Base-by-base conservation (phyloP, 2,329 filamentous ascomycete genomes). In the Chaetomium globosum region DNA sequence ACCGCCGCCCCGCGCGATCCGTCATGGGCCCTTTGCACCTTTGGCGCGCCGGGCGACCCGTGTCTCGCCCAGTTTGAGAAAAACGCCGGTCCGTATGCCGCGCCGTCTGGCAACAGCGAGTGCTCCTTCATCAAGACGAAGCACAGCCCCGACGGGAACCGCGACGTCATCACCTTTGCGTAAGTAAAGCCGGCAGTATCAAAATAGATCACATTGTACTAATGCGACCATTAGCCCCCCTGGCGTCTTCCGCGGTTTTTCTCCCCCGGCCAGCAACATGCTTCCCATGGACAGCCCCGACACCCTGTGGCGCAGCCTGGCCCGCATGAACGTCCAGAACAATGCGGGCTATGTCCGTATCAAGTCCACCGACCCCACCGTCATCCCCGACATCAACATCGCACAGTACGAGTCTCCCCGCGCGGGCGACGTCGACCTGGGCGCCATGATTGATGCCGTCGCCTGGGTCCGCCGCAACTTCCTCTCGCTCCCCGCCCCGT, bases 361-460 rank as follows among this genome's bases (percentile, higher is more conserved):
- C 1, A 79, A 77, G n/a, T 88, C 86, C 0, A 77, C 81, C 0
- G 81, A 89, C 70, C 87, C 88, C 0, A 81, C 82, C 1, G 87
- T 89, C 55, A 80, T 82, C 16, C 88, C 88, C 0, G 74, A 82
- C n/a, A 87, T 88, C 71, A 80, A 82, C 71, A 86, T 87, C 77
- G 83, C 83, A 70, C 84, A 65, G 48, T 71, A 66, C 63, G 63
- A 67, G 79, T 79, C 4, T 4, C 48, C 82, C 16, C 48, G 13
- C 1, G 61, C 30, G 1, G 68, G 56, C 26, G 65, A 63, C 55
- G 39, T 59, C 33, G 69, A 70, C 58, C 63, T 73, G 63, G 65
- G 61, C 26, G 67, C 72, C 46, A 63, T 71, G 57, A 33, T 67
- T 30, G 66, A 71, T 58, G 58, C 64, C 19, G 65, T 68, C 30